These are phyloP conservation scores for Extremus antarcticus DNA, from an alignment of 495 filamentous ascomycete species.

Conservation along the genomic window DNA sequence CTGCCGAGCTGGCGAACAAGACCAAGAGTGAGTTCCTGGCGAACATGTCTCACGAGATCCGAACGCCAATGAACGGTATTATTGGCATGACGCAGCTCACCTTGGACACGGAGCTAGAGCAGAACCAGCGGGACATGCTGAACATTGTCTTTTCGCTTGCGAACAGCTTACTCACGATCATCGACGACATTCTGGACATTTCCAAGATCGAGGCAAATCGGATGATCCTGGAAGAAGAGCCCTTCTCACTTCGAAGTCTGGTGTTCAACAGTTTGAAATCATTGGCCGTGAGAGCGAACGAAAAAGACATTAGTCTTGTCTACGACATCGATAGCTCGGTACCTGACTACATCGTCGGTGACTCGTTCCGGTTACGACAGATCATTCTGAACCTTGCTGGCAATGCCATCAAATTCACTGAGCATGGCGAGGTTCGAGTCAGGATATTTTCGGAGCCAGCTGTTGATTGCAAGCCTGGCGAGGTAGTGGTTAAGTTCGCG, in stretches of 20 bases:
- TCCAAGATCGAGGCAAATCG: conserved; percentile 98
- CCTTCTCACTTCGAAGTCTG: conserved; percentile 86
- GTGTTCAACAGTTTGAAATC: conserved; percentile 98
- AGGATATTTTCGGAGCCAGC: conserved; percentile 70
- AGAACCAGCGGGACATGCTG: conserved; percentile 95
- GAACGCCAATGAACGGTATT: conserved; percentile 84
- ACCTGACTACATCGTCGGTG: conserved; percentile 91
- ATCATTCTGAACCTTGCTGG: conserved; percentile 80
- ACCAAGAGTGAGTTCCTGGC: conserved; percentile 98
- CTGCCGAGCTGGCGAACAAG: conserved; percentile 92
- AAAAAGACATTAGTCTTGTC: conserved; percentile 86
- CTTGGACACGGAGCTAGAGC: conserved; percentile 86
- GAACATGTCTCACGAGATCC: conserved; percentile 99
- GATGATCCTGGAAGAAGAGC: conserved; percentile 99
- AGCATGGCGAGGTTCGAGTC: conserved; percentile 91
- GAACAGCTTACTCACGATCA: conserved; percentile 94
- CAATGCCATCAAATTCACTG: conserved; percentile 92
- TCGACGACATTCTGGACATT: conserved; percentile 97
- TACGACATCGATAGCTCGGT: conserved; percentile 91
- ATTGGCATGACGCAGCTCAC: conserved; percentile 97
- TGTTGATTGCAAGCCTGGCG: conserved; percentile 54
- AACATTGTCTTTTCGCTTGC: conserved; percentile 97
- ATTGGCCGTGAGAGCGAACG: conserved; percentile 91
- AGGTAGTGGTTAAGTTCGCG: conserved; percentile 93
- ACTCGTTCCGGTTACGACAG: conserved; percentile 92